A percentile compares a stretch with the other conserved stretches of the same genome.
phyloP scores from a whole-genome alignment of 176 grass and related monocot genomes.

The Rhynchospora breviuscula region DNA sequence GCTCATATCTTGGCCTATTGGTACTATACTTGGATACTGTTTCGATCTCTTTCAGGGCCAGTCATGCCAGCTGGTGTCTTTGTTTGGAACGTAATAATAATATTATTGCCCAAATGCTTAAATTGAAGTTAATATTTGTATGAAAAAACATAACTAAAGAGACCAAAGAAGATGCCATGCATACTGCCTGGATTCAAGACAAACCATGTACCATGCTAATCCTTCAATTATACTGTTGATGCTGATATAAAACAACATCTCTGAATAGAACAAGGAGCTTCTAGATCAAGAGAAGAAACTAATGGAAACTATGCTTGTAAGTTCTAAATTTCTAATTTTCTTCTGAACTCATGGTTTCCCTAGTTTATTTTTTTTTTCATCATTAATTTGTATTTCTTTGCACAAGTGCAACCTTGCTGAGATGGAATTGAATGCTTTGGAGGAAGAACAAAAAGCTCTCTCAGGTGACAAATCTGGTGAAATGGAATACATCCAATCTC shows the following conservation, averaged over 20 bases:
- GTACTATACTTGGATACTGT: not conserved
- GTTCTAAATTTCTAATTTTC: conserved; percentile 32
- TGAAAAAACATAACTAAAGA: not conserved
- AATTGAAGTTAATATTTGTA: not conserved
- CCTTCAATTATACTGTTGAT: conserved; percentile 4
- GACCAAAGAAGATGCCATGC: not conserved
- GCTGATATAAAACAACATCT: conserved; percentile 22
- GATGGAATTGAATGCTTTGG: conserved; percentile 61
- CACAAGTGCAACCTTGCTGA: conserved; percentile 40
- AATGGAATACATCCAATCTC: conserved; percentile 57
- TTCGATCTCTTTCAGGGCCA: not conserved
- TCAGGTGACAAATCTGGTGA: conserved; percentile 63
- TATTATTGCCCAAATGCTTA: not conserved
- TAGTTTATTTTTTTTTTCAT: not conserved
- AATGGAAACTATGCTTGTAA: conserved; percentile 49
- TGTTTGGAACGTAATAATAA: not conserved
- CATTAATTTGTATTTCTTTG: conserved; percentile 21
- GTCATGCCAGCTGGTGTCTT: not conserved
- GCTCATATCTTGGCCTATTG: not conserved
- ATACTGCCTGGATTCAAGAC: not conserved
- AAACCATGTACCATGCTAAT: not conserved
- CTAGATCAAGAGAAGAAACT: conserved; percentile 47
- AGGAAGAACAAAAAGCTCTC: conserved; percentile 54
- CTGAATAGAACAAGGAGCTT: conserved; percentile 46
- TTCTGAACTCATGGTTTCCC: not conserved